Conservation (phyloP, 768 basidiomycete genomes). For the Paxillus involutus region DNA sequence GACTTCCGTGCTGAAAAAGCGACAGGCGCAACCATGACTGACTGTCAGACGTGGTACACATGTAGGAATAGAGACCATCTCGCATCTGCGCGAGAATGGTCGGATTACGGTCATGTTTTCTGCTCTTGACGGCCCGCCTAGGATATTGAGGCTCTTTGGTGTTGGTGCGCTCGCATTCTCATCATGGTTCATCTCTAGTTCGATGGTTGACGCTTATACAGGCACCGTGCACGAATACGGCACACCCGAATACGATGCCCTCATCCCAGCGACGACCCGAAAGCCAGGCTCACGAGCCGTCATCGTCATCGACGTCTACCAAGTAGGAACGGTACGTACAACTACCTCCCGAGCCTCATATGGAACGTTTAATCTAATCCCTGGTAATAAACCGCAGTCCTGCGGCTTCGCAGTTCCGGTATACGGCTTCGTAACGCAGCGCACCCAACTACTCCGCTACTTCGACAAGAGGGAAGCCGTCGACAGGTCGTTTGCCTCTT, state of each 20-base stretch:
- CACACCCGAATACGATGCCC: conserved; percentile 54
- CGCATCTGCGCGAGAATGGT: conserved; percentile 63
- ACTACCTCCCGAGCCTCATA: too few relatives aligned
- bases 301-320: conserved; percentile 59
- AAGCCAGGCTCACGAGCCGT: conserved; percentile 59
- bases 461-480: conserved; percentile 40
- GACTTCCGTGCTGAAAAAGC: background rate
- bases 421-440: conserved; percentile 57
- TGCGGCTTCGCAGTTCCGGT: conserved; percentile 68
- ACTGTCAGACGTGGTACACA: background rate
- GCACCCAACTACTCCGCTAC: conserved; percentile 47
- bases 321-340: conserved; percentile 48
- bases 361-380: background rate
- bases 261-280: conserved; percentile 47
- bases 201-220: conserved; percentile 18
- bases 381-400: conserved; percentile 39
- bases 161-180: conserved; percentile 37
- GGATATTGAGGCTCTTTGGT: conserved; percentile 58
- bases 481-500: conserved; percentile 32
- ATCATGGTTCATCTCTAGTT: background rate
- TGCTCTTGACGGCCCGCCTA: conserved; percentile 62
- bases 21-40: background rate
- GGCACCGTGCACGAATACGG: conserved; percentile 65
- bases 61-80: conserved; percentile 58
- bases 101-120: conserved; percentile 63